Evolutionary conservation across 2,329 filamentous ascomycete species (phyloP), one percentile per base, ranked within the genome.

Genomic region (Colletotrichum tamarilloi): DNA sequence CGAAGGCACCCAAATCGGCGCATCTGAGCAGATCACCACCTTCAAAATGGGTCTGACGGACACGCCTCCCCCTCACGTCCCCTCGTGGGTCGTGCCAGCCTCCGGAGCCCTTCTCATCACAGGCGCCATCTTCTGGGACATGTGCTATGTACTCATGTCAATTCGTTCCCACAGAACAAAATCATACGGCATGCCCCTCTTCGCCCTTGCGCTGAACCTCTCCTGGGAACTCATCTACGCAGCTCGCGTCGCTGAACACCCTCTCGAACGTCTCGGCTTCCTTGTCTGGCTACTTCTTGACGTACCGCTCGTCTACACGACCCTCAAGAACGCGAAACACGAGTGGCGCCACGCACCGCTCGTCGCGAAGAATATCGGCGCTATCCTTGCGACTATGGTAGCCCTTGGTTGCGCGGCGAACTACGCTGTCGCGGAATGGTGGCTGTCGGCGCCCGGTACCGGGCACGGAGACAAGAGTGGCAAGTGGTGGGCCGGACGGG

Each of bases 201-300:
- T 87, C 62, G 82, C 85, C 0, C 84, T 89, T 11, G 83, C 84
- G 16, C 76, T 86, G 76, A 89, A 90, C 72, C 82, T 89, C 42
- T 84, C 84, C 1, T 89, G 87, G 87, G 87, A 89, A 76, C 77
- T 87, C 3, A 80, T 89, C 67, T 87, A 86, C 78, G 82, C 82
- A 2, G 78, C 87, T 28, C 86, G 82, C 74, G 85, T 89, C 19
- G 81, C 83, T 69, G 86, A 88, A 72, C 78, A 80, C 5, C 76
- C 78, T 1, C 76, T 87, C 11, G 87, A 89, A 76, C 79, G 80
- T 14, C 74, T 80, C 42, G 85, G 85, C 32, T 88, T 89, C 77
- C 75, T 74, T 0, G 73, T 85, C 62, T 89, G 88, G 87, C 81
- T 89, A 38, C 55, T 87, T 3, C 82, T 89, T 19, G 87, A 49